These are phyloP conservation scores for Geotrichum macrosporum DNA, from an alignment of 1,139 yeast species.

Conservation along the genomic window DNA sequence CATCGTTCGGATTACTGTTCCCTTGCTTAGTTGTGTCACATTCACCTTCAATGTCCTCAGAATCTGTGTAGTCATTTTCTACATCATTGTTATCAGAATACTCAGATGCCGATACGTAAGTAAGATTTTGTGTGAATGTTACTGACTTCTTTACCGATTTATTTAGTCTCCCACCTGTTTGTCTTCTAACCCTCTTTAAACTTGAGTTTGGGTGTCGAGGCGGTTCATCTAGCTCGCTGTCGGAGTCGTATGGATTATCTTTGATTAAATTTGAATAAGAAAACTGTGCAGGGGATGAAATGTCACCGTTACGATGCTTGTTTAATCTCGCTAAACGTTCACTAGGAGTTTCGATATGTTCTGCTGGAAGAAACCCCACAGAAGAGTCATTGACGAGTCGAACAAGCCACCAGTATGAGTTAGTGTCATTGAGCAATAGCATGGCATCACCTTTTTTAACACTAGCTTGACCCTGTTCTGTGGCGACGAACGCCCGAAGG, in stretches of 20 bases:
- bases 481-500: slow-evolving; percentile 79
- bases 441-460: slow-evolving; percentile 80
- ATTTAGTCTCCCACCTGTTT: no score
- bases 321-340: slow-evolving; percentile 89
- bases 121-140: slow-evolving; percentile 26
- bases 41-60: slow-evolving; percentile 29
- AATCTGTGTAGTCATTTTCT: slow-evolving; percentile 29
- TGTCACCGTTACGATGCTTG: slow-evolving; percentile 85
- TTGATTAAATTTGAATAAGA: not conserved
- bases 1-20: no score
- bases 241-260: slow-evolving; percentile 1
- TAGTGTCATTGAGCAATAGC: slow-evolving; percentile 75
- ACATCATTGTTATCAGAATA: slow-evolving; percentile 33
- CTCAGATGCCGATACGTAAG: slow-evolving; percentile 35
- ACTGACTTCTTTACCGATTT: no score
- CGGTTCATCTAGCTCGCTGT: slow-evolving; percentile 5
- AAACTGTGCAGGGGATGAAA: slow-evolving; percentile 29
- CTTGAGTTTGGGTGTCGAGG: slow-evolving; percentile 18
- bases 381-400: slow-evolving; percentile 55
- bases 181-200: slow-evolving; percentile 21
- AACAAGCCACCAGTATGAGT: slow-evolving; percentile 96
- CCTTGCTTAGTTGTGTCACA: no score
- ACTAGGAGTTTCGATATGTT: slow-evolving; percentile 83
- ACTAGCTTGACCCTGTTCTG: slow-evolving; percentile 90
- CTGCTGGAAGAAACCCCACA: slow-evolving; percentile 95